Conservation (phyloP, 2,329 filamentous ascomycete genomes). For the Onygena corvina region DNA sequence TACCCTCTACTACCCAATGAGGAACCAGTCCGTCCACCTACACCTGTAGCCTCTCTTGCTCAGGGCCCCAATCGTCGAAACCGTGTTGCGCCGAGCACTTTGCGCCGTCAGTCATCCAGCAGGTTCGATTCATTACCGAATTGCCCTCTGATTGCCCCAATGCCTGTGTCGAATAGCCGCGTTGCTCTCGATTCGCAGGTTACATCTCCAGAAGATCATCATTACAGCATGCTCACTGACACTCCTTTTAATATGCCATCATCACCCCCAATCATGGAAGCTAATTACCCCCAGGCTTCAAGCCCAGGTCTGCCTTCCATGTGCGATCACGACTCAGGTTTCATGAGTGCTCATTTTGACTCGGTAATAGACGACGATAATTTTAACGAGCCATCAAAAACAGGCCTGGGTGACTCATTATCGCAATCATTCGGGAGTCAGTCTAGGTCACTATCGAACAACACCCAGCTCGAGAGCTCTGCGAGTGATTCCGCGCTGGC, state of each 20-base stretch:
- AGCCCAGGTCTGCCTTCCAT: slow-evolving; percentile 63
- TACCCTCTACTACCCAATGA: slow-evolving; percentile 25
- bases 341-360: slow-evolving; percentile 68
- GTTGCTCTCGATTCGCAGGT: slow-evolving; percentile 35
- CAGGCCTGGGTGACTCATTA: background rate
- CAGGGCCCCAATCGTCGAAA: slow-evolving; percentile 19
- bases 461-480: slow-evolving; percentile 15
- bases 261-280: slow-evolving; percentile 69
- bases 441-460: slow-evolving; percentile 9
- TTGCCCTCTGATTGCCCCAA: slow-evolving; percentile 1
- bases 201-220: slow-evolving; percentile 40
- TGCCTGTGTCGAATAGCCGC: slow-evolving; percentile 31
- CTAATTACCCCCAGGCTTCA: slow-evolving; percentile 54
- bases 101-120: slow-evolving; percentile 52
- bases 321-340: slow-evolving; percentile 57
- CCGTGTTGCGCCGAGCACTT: slow-evolving; percentile 35
- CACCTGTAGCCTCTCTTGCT: slow-evolving; percentile 30
- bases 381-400: slow-evolving; percentile 16
- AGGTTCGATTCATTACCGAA: slow-evolving; percentile 32
- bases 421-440: background rate
- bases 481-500: slow-evolving; percentile 17
- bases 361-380: slow-evolving; percentile 55
- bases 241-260: slow-evolving; percentile 78
- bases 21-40: slow-evolving; percentile 37
- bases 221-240: slow-evolving; percentile 42